phyloP scores from a whole-genome alignment of 202 grass and related monocot species.

The Alloteropsis angusta region DNA sequence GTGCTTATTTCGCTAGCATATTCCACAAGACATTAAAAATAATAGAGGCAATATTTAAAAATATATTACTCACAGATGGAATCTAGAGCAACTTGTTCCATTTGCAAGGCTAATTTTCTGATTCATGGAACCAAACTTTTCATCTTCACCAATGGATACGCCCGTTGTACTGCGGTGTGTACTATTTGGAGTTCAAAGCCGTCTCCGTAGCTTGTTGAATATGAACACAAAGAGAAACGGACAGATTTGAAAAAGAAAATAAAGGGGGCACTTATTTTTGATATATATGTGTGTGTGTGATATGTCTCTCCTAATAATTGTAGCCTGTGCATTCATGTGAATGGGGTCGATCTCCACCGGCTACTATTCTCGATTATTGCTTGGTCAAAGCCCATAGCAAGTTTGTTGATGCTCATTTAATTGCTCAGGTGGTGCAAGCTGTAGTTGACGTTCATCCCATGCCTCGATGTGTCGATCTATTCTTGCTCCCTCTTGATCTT shows the following conservation, averaged over 20 bases:
- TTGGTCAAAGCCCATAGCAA: background rate
- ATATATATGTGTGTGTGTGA: too few species aligned
- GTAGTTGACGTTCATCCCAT: background rate
- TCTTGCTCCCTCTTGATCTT: background rate
- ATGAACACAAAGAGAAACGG: background rate
- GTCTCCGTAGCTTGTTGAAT: background rate
- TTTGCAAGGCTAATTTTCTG: background rate
- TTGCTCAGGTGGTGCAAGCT: background rate
- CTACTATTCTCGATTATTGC: background rate
- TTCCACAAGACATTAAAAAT: too few species aligned
- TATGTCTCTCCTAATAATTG: background rate
- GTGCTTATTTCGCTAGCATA: too few species aligned
- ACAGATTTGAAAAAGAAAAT: background rate
- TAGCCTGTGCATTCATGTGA: background rate
- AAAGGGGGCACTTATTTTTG: background rate
- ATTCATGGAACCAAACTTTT: background rate
- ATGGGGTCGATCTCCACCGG: background rate
- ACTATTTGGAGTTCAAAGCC: background rate
- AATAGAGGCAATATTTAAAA: too few species aligned
- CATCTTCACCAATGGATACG: background rate
- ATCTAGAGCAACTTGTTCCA: background rate
- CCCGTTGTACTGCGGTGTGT: background rate
- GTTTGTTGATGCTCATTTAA: conserved; percentile 18
- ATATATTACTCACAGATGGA: too few species aligned
- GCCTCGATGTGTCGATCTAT: background rate